Percentiles rank a stretch among this genome's conserved stretches.
Evolutionary conservation across 805 yeast genomes (phyloP).

Genomic region (Wickerhamiella azyma): DNA sequence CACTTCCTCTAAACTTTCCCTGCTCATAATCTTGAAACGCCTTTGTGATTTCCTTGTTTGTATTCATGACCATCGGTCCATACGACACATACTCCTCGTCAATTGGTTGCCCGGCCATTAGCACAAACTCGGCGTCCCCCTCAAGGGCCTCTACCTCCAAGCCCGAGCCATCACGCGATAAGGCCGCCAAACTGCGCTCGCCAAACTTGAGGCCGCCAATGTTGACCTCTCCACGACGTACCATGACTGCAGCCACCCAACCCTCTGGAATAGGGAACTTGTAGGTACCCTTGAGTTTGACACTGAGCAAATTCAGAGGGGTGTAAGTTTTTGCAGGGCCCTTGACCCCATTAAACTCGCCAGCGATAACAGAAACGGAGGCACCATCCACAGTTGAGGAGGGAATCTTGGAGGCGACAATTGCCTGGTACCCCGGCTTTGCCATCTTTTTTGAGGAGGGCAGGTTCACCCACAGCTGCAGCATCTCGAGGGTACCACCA

Average conservation of each 20-base stretch:
- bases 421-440: slow-evolving; percentile 67
- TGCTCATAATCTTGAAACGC: slow-evolving; percentile 62
- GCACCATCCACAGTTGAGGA: slow-evolving; percentile 48
- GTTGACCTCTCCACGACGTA: slow-evolving; percentile 39
- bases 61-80: slow-evolving; percentile 81
- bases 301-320: slow-evolving; percentile 4
- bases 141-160: slow-evolving; percentile 1
- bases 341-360: slow-evolving; percentile 47
- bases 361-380: slow-evolving; percentile 54
- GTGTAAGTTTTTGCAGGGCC: slow-evolving; percentile 8
- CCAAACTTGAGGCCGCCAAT: slow-evolving; percentile 33
- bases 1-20: slow-evolving; percentile 9
- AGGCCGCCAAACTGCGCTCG: slow-evolving; percentile 26
- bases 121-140: slow-evolving; percentile 43
- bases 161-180: slow-evolving; percentile 32
- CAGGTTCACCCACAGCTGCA: slow-evolving; percentile 82
- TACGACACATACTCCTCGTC: slow-evolving; percentile 70
- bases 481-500: slow-evolving; percentile 39
- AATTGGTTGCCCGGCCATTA: slow-evolving; percentile 60
- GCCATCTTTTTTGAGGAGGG: slow-evolving; percentile 49
- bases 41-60: slow-evolving; percentile 48
- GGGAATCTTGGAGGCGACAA: slow-evolving; percentile 59
- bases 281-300: neutral
- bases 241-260: slow-evolving; percentile 57
- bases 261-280: neutral